phyloP scores from a whole-genome alignment of 768 basidiomycete species.

The Kwoniella newhampshirensis region DNA sequence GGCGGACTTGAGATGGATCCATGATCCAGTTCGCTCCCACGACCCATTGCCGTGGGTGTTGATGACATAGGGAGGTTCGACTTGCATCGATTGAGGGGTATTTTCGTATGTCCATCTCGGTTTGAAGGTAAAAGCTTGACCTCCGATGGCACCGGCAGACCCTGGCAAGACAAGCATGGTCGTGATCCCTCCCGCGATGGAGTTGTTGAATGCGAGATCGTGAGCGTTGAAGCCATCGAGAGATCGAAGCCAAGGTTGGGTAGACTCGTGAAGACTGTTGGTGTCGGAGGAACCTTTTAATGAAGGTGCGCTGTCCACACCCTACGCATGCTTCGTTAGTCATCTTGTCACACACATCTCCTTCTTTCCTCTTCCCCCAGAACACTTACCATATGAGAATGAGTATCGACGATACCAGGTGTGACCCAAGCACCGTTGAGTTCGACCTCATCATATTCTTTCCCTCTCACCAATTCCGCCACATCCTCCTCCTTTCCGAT shows the following conservation, averaged over 20 bases:
- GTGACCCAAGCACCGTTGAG: constrained; percentile 71
- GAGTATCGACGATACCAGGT: constrained; percentile 56
- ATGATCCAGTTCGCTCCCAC: constrained; percentile 61
- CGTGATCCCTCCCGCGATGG: constrained; percentile 84
- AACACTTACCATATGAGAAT: too few relatives aligned
- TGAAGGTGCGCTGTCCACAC: constrained; percentile 65
- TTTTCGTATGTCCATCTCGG: constrained; percentile 67
- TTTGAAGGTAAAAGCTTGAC: constrained; percentile 77
- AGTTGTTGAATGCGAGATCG: constrained; percentile 68
- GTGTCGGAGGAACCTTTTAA: constrained; percentile 60
- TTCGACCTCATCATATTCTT: constrained; percentile 57
- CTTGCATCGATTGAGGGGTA: constrained; percentile 66
- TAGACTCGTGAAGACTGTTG: constrained; percentile 67
- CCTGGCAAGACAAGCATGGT: constrained; percentile 80
- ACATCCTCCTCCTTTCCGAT: constrained; percentile 60
- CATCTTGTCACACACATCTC: too few relatives aligned
- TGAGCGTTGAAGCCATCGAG: constrained; percentile 85
- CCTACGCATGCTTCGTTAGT: constrained; percentile 42
- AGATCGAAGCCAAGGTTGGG: constrained; percentile 64
- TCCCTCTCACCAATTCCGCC: constrained; percentile 56
- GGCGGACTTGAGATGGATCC: constrained; percentile 82
- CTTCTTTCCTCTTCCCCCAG: too few relatives aligned
- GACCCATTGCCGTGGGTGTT: constrained; percentile 32
- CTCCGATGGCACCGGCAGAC: constrained; percentile 56
- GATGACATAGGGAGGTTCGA: constrained; percentile 70